phyloP scores from a whole-genome alignment of 257 asterid genomes.

The Leptodermis oblonga region DNA sequence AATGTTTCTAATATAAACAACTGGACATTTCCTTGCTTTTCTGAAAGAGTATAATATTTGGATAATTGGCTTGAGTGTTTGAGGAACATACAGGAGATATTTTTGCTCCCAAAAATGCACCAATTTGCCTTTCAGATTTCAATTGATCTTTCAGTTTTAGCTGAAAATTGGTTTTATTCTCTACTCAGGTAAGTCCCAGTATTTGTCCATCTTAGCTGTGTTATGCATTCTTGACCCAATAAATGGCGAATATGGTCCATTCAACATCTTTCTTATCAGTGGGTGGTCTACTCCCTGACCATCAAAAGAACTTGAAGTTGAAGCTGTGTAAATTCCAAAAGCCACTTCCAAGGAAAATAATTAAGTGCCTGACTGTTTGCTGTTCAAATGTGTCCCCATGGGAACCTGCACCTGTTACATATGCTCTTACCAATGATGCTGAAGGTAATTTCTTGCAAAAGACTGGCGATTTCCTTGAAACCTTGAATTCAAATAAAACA shows the following conservation, averaged over 20 bases:
- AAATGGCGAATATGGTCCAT: constrained; percentile 46
- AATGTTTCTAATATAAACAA: background rate
- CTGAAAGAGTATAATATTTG: background rate
- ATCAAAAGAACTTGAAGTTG: constrained; percentile 27
- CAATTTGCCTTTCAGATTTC: background rate
- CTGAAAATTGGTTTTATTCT: constrained; percentile 8
- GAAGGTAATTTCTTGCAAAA: constrained; percentile 40
- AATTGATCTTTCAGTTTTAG: background rate
- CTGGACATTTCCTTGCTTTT: background rate
- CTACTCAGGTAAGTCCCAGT: constrained; percentile 34
- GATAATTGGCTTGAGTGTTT: background rate
- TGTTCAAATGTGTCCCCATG: constrained; percentile 51
- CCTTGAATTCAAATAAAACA: constrained; percentile 38
- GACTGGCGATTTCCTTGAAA: constrained; percentile 49
- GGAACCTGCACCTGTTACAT: constrained; percentile 70
- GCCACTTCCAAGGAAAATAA: constrained; percentile 17
- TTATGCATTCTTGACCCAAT: constrained; percentile 23
- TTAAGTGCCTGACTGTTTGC: constrained; percentile 20
- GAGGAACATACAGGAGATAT: background rate
- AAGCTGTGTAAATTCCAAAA: constrained; percentile 31
- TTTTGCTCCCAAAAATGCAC: background rate
- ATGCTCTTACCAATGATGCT: constrained; percentile 32
- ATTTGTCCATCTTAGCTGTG: constrained; percentile 8
- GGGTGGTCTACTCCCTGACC: constrained; percentile 24
- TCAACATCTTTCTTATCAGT: constrained; percentile 35